Conservation (phyloP, 208 protist genomes). For the Crithidia thermophila region DNA sequence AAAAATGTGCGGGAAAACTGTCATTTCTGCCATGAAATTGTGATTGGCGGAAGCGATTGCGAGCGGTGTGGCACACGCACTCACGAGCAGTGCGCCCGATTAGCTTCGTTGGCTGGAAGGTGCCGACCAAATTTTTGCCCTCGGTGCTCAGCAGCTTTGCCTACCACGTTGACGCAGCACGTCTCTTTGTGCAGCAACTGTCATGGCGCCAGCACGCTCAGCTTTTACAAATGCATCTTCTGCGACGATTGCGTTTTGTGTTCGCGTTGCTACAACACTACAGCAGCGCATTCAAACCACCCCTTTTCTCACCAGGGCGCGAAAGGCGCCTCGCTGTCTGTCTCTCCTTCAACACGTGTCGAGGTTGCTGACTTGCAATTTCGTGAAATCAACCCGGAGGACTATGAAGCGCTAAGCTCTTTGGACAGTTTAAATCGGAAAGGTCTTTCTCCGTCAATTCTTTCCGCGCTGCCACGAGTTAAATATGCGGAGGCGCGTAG, state of each 20-base stretch:
- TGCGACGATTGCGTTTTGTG: constrained; percentile 56
- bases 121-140: background rate
- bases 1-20: constrained; percentile 19
- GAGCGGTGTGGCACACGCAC: constrained; percentile 17
- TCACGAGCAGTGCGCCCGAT: constrained; percentile 33
- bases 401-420: constrained; percentile 70
- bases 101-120: constrained; percentile 3
- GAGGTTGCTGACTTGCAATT: constrained; percentile 52
- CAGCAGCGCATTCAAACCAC: constrained; percentile 45
- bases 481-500: background rate
- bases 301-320: constrained; percentile 33
- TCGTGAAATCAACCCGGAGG: constrained; percentile 79
- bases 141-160: background rate
- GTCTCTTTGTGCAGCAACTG: constrained; percentile 20
- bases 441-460: constrained; percentile 31
- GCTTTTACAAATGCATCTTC: constrained; percentile 53
- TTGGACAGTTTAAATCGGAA: constrained; percentile 44
- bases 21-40: constrained; percentile 35
- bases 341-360: background rate
- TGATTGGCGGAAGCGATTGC: constrained; percentile 2
- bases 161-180: background rate
- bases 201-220: constrained; percentile 10
- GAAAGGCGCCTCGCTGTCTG: background rate
- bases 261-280: constrained; percentile 34
- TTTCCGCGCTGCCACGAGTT: constrained; percentile 23